Evolutionary conservation across 1,139 yeast species (phyloP).

Genomic region (Fermentozyma sake): DNA sequence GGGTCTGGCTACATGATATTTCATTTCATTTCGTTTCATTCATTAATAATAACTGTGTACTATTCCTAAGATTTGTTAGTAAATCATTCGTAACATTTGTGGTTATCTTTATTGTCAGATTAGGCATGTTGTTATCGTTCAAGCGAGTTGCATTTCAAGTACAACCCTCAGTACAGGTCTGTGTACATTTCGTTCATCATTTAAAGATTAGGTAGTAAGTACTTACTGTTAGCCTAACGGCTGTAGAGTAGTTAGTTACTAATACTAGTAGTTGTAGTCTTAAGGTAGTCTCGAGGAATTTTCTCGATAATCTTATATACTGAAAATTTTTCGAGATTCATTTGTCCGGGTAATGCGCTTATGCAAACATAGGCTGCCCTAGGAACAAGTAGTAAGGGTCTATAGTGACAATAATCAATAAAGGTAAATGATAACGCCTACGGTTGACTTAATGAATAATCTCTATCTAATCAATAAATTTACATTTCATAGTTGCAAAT

Average conservation of each 20-base stretch:
- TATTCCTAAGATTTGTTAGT: constrained; percentile 3
- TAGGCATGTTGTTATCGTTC: constrained; percentile 25
- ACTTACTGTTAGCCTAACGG: constrained; percentile 3
- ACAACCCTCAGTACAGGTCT: constrained; percentile 38
- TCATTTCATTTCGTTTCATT: too few relatives aligned
- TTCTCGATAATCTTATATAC: neutral
- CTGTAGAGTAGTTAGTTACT: constrained; percentile 1
- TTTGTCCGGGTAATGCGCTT: constrained; percentile 5
- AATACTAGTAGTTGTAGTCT: constrained; percentile 1
- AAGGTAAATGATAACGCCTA: too few relatives aligned
- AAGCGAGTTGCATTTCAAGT: constrained; percentile 8
- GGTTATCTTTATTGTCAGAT: constrained; percentile 11
- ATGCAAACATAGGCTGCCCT: too few relatives aligned
- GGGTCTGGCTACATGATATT: too few relatives aligned
- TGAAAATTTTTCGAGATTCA: constrained; percentile 1
- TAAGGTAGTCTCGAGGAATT: neutral
- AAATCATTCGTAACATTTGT: neutral
- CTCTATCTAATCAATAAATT: too few relatives aligned
- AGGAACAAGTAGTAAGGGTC: too few relatives aligned
- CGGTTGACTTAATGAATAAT: too few relatives aligned
- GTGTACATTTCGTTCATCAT: constrained; percentile 38
- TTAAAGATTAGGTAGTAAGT: constrained; percentile 3
- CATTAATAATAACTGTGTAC: too few relatives aligned
- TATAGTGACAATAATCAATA: too few relatives aligned
- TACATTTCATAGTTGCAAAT: too few relatives aligned